Conservation (phyloP, 169 alveolate genomes). For the Plasmodium relictum region DNA sequence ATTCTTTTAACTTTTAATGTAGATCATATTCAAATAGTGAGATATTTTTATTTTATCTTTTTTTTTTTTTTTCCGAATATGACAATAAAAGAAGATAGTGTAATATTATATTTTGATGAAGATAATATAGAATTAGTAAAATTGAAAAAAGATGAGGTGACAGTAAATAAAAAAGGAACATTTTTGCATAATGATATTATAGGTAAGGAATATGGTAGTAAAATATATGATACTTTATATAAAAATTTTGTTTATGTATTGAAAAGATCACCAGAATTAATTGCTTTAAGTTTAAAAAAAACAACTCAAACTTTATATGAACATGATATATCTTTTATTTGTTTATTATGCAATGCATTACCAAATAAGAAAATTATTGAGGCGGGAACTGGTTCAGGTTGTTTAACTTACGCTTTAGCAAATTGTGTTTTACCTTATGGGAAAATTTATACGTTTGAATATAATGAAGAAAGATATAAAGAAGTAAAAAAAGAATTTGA, state of each 20-base stretch:
- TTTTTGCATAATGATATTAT: conserved; percentile 66
- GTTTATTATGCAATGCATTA: conserved; percentile 88
- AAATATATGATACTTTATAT: conserved; percentile 73
- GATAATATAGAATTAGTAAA: conserved; percentile 48
- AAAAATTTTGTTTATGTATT: conserved; percentile 60
- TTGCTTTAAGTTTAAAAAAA: conserved; percentile 84
- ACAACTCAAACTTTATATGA: conserved; percentile 93
- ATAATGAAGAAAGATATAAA: conserved; percentile 88
- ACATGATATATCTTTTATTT: conserved; percentile 92
- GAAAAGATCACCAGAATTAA: conserved; percentile 85
- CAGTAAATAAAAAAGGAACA: conserved; percentile 68
- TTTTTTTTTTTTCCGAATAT: not conserved
- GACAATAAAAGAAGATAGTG: conserved; percentile 56
- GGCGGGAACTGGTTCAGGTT: conserved; percentile 94
- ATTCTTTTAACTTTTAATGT: too few relatives aligned
- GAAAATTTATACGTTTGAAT: conserved; percentile 91
- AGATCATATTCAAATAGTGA: too few relatives aligned
- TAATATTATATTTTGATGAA: conserved; percentile 51
- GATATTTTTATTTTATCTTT: too few relatives aligned
- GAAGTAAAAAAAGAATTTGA: conserved; percentile 82
- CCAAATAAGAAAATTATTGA: conserved; percentile 92
- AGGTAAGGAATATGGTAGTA: conserved; percentile 78
- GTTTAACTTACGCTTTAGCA: conserved; percentile 90
- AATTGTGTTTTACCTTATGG: conserved; percentile 90
- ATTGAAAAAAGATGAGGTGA: conserved; percentile 15